Base-by-base conservation (phyloP, 2,329 filamentous ascomycete species). In the Aspergillus carbonarius region DNA sequence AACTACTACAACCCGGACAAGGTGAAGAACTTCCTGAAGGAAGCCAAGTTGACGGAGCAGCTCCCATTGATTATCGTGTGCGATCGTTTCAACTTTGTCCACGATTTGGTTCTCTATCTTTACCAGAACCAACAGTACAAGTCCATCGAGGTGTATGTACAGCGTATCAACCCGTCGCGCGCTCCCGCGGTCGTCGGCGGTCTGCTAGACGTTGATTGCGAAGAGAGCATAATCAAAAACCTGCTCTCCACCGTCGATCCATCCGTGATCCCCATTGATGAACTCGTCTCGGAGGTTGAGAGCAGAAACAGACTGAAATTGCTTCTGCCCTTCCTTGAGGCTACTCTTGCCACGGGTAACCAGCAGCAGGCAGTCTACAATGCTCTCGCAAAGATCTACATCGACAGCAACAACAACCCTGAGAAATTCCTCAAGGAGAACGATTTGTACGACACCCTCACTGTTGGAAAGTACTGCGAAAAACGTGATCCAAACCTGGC, bases 91-190 rank as follows among this genome's bases (percentile, higher is more conserved):
- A 96, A 98, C 81, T 96, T 99, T 72, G 92, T 98, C 42, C 95
- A 99, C 72, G 95, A 99, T 71, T 79, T 99, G 71, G 92, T 99
- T 46, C 85, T 99, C 20, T 97, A 95, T 78, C 86, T 99, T 8
- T 99, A 99, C 82, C 95, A 98, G 83, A 96, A 96, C 79, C 93
- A 99, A 78, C 93, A 98, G 73, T 99, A 97, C 85, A 92, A 96
- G 80, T 96, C 95, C 1, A 99, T 99, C 65, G 95, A 99, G 79
- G 88, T 96, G 9, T 99, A 99, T 68, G 95, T 99, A 27, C 95
- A 99, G 81, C 89, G 92, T 46, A 93, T 99, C 68, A 99, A 99
- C 79, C 93, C 95, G 5, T 83, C 89, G 15, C 84, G 95, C 68
- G 95, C 96, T 5, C 95, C 95, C 5, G 90, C 92, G 58, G 95